Evolutionary conservation across 1,139 yeast genomes (phyloP).

Genomic region (Geotrichum siamense): DNA sequence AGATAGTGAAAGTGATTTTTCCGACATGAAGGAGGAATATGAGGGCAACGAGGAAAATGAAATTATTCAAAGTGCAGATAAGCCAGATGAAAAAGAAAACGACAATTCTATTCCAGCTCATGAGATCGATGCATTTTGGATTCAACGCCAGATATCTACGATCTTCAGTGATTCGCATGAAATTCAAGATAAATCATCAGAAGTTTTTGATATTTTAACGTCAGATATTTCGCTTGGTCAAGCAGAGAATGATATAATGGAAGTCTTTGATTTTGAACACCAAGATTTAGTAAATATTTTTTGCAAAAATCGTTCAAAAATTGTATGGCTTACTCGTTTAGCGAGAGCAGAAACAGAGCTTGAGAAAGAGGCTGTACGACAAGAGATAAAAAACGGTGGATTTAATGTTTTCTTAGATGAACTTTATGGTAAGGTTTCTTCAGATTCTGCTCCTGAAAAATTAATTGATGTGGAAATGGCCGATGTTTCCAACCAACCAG

Average conservation of each 20-base stretch:
- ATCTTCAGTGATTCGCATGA: conserved; percentile 37
- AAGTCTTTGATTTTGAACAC: conserved; percentile 46
- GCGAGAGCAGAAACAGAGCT: conserved; percentile 37
- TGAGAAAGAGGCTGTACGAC: conserved; percentile 32
- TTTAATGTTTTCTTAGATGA: conserved; percentile 31
- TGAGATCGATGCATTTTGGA: conserved; percentile 47
- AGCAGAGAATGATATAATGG: conserved; percentile 50
- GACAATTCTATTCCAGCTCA: conserved; percentile 32
- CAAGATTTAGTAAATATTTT: conserved; percentile 45
- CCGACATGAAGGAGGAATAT: conserved; percentile 28
- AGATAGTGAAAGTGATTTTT: conserved; percentile 25
- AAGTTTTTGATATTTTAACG: conserved; percentile 34
- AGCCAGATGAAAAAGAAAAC: conserved; percentile 24
- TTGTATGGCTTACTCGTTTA: conserved; percentile 50
- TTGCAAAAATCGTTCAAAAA: conserved; percentile 45
- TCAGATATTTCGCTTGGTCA: conserved; percentile 35
- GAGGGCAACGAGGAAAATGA: conserved; percentile 30
- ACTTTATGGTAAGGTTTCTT: conserved; percentile 23
- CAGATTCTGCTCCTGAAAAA: conserved; percentile 18
- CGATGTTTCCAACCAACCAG: conserved; percentile 25
- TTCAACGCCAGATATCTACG: conserved; percentile 40
- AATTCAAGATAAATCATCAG: conserved; percentile 32
- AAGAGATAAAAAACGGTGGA: conserved; percentile 35
- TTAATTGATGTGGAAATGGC: conserved; percentile 24
- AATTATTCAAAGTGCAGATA: conserved; percentile 30